Evolutionary conservation across 176 grass and related monocot genomes (phyloP), one percentile per base, ranked within the genome.

Genomic region (Tillandsia fasciculata): DNA sequence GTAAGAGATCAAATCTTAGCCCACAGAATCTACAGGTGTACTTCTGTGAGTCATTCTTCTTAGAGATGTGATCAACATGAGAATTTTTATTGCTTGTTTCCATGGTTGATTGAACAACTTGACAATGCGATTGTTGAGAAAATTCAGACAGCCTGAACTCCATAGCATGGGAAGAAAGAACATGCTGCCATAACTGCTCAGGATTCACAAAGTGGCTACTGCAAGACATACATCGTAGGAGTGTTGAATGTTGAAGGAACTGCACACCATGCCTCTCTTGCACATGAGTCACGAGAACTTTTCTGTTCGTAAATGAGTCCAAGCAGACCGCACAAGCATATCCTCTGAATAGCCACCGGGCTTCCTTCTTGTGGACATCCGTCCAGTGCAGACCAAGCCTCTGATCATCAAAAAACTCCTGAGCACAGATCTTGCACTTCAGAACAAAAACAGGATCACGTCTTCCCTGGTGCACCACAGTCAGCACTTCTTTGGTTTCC

Each of bases 321-420:
- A 87, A 88, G 82, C 94, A 99, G 64, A 79, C 82, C 70, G 86
- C 89, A 84, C 94, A 99, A 67, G 94, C 86, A 87, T 88, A 99
- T 17, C 94, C 94, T 93, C 94, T 85, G 73, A 93, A 99, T 26
- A 99, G 82, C 84, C 84, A 93, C 59, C 94, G 82, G 64, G 82
- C 76, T 80, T 99, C 94, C 76, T 84, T 99, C 74, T 87, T 93
- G 81, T 99, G 94, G 27, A 87, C 82, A 53, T 85, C 50, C 52
- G 77, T 84, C 94, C 94, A 99, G 75, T 99, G 94, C 64, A 88
- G 73, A 42, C 77, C 89, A 64, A 99, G 87, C 50, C 67, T 72
- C 51, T 93, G 71, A 72, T 93, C 84, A 82, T 90, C 77, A 80
- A 66, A 75, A 53, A 99, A 93, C 33, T 83, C 77, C 52, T 88